Conservation (phyloP, 1,284 basidiomycete genomes). For the Ceratobasidium sp. region DNA sequence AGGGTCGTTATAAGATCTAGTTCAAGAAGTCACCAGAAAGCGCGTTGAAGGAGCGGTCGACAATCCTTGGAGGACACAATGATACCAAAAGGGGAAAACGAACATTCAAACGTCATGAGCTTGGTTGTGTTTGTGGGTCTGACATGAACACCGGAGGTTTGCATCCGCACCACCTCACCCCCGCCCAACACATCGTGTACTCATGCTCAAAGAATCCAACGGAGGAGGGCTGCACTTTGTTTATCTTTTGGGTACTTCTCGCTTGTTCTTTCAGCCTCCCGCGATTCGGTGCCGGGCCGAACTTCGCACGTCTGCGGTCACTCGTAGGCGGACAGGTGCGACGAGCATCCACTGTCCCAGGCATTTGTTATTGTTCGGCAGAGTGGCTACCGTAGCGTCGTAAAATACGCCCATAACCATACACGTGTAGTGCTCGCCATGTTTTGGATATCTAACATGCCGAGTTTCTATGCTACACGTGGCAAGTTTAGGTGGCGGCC, state of each 20-base stretch:
- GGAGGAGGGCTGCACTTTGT: constrained; percentile 3
- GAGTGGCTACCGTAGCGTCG: neutral
- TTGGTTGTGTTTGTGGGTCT: neutral
- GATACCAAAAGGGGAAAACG: neutral
- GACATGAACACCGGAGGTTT: neutral
- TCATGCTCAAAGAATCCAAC: neutral
- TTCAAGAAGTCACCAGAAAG: too few relatives aligned
- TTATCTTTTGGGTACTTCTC: neutral
- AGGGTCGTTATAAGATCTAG: too few relatives aligned
- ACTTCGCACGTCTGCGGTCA: neutral
- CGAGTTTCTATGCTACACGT: too few relatives aligned
- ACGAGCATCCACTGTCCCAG: neutral
- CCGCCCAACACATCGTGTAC: neutral
- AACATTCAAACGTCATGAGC: neutral
- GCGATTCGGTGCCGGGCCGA: constrained; percentile 20
- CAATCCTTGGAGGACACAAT: too few relatives aligned
- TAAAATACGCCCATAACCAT: neutral
- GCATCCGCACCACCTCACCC: neutral
- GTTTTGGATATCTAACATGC: neutral
- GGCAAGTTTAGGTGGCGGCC: too few relatives aligned
- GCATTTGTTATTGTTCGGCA: too few relatives aligned
- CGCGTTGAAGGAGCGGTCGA: too few relatives aligned
- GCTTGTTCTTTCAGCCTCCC: constrained; percentile 5
- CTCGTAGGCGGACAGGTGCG: neutral
- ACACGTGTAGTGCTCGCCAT: neutral